Base-by-base conservation (phyloP, 2,329 filamentous ascomycete species). In the Hypoxylon sp. region DNA sequence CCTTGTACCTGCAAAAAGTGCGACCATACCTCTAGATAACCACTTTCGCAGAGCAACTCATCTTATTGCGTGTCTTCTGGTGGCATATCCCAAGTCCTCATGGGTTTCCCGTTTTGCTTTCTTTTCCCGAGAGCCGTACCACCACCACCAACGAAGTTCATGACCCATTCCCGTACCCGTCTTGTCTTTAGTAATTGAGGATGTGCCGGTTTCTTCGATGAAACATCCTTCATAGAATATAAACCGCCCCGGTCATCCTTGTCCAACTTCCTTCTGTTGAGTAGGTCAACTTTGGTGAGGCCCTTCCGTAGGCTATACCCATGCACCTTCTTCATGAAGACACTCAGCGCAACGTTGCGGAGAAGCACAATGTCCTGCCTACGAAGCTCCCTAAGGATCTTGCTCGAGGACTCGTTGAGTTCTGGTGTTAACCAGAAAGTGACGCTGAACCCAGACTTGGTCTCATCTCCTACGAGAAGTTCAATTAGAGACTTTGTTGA, bases 391-490 rank as follows among this genome's bases (percentile, higher is more conserved):
- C 65, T 73, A n/a, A 79, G 50, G n/a, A 70, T 63, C 1, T 48
- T 48, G 37, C 71, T 71, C 3, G 72, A 53, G 5, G 71, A 22
- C 8, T 72, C 71, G 29, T 50, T 66, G 1, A 78, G 44, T 74
- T 79, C 66, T 82, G 79, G 46, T 73, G 70, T 71, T 1, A 97
- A 82, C 95, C 95, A 98, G 78, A 97, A 94, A 2, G 92, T 94
- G 61, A 98, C 84, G 29, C 86, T 88, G 80, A 98, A 97, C 2
- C 91, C 92, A 0, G 92, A 88, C 70, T 86, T 88, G 0, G 94
- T 97, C 57, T 97, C 92, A 78, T 98, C 95, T 4, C 92, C 94
- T 0, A 98, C 89, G 0, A 94, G 83, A 1, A 96, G 79, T 78
- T 97, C 94, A 44, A 95, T 82, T 2, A 97, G 84, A 5, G 92